Percentiles rank a stretch among this genome's conserved stretches.
These are phyloP conservation scores for Periconia sp. DNA, from an alignment of 2,329 filamentous ascomycete genomes.

Conservation along the genomic window DNA sequence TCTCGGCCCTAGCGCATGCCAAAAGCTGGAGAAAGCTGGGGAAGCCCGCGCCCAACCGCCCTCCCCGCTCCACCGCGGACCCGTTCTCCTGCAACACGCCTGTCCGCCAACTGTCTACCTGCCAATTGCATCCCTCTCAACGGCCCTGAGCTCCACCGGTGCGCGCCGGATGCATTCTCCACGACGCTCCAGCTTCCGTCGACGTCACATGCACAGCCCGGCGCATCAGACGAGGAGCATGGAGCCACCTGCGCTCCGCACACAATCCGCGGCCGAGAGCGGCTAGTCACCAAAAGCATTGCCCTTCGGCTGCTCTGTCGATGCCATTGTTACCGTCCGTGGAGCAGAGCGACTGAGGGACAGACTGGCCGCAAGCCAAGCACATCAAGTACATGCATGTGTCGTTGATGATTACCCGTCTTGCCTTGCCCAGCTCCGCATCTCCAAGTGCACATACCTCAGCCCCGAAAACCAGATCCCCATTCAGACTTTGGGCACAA, in stretches of 20 bases:
- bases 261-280: slow-evolving; percentile 3
- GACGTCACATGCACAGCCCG: not conserved
- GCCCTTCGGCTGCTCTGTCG: no score
- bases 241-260: not conserved
- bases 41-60: not conserved
- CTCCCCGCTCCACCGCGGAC: not conserved
- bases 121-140: not conserved
- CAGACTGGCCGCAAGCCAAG: no score
- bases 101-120: not conserved
- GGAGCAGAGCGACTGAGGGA: no score
- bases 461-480: no score
- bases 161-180: not conserved
- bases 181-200: not conserved
- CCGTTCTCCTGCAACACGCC: not conserved
- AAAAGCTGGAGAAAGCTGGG: not conserved
- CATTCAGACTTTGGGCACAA: no score
- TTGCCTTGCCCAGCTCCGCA: no score
- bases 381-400: no score
- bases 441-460: no score
- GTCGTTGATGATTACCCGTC: no score
- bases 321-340: no score
- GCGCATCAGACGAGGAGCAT: not conserved
- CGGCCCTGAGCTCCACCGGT: not conserved
- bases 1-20: not conserved
- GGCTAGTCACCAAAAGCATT: no score